Evolutionary conservation across 495 filamentous ascomycete species (phyloP), one percentile per base, ranked within the genome.

Genomic region (Podospora didyma): DNA sequence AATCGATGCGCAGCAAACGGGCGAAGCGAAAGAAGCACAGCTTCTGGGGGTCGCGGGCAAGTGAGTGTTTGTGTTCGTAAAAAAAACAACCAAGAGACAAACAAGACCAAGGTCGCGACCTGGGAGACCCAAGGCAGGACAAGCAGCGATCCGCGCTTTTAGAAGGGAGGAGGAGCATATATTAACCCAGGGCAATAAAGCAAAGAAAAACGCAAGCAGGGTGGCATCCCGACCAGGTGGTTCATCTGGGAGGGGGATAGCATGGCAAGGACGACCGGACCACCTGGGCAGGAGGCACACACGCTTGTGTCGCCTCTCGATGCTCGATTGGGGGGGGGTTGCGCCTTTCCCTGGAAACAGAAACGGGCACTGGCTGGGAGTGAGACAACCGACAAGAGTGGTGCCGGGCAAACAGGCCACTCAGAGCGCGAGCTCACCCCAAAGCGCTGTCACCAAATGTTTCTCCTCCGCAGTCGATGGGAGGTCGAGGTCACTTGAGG

Each of bases 21-120:
- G 28, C 39, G 55, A 57, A 52, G 49, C 28, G 19, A 58, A 47
- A 58, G 55, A 58, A 52, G 55, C 55, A 52, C 55, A 58, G 49
- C 55, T 58, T 58, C 55, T 52, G 55, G 10, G 22, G 12, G 23
- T 34, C 26, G 39, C 39, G 12, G n/a, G 39, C n/a, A 5, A 42
- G 3, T 31, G 26, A 23, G 35, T 47, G 55, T 17, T 21, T 35
- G 28, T 22, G 39, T 34, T 42, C 12, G 39, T 14, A 17, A 42
- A 14, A 42, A 42, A 4, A 42, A 17, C 5, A 42, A 42, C n/a
- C 35, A n/a, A n/a, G n/a, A n/a, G 24, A 22, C 47, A 58, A 58
- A 51, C 48, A 41, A 58, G 51, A 58, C 55, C 20, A 35, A 39
- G 1, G 39, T 42, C 39, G 39, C 39, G 39, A 42, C 39, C 39